Base-by-base conservation (phyloP, 1,284 basidiomycete species). In the Ceratorhiza oryzae-sativae region DNA sequence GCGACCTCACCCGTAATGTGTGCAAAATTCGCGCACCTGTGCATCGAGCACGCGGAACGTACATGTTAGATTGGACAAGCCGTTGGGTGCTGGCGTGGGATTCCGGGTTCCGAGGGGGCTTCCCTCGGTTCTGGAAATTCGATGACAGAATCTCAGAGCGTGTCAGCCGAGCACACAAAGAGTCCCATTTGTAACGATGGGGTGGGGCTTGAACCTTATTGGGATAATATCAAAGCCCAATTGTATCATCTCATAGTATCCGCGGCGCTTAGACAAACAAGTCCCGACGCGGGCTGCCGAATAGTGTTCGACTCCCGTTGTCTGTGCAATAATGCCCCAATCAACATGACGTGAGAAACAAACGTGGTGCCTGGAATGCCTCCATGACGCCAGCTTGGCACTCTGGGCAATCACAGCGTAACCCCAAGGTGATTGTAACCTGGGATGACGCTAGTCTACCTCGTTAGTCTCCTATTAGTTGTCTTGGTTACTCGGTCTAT, bases 21-120 rank as follows among this genome's bases (percentile, higher is more conserved):
- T 58, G 56, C 56, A 2, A 58, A 58, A 58, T 32, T 58, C 18
- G 20, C 56, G 56, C 56, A 58, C 34, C 56, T 58, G 56, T 58
- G 56, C 56, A 58, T 20, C 53, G 27, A 10, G 9, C 42, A 45
- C 42, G 42, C 42, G 42, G 25, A 18, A 23, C 48, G 4, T 25
- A 6, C 48, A 25, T 49, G 48, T 49, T 49, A 23, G 48, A 27
- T 49, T 25, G 48, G 48, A 8, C 48, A 3, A 25, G 15, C 48
- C 3, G 3, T 8, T 15, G n/a, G n/a, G 13, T 27, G 45, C 45
- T 48, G 45, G 15, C 5, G 45, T 48, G 15, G 4, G n/a, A 48
- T 48, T 48, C 20, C 20, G n/a, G 8, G 45, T 48, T 48, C 45
- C 45, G 36, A 39, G n/a, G 45, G 39, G 8, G 45, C 45, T 48